Conservation (phyloP, 1,284 basidiomycete species). For the Melampsora abietis-canadensis region DNA sequence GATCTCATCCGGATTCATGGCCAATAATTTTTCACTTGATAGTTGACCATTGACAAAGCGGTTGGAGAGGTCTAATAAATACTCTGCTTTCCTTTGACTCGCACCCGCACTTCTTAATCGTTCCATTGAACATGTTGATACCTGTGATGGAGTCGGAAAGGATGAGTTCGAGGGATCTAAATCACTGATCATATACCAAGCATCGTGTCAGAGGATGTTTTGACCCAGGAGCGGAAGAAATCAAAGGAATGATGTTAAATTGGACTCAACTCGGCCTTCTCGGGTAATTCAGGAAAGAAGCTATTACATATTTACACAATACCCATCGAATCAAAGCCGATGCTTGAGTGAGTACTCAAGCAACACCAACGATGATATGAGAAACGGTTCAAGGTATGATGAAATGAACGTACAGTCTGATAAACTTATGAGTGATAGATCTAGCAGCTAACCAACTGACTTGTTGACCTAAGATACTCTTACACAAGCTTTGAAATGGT, state of each 20-base stretch:
- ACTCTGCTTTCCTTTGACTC: slow-evolving; percentile 77
- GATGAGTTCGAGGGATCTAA: slow-evolving; percentile 49
- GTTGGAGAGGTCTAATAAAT: slow-evolving; percentile 71
- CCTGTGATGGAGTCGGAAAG: slow-evolving; percentile 70
- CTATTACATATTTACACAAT: slow-evolving; percentile 42
- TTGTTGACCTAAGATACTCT: slow-evolving; percentile 67
- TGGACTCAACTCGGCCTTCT: slow-evolving; percentile 24
- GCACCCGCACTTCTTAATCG: slow-evolving; percentile 69
- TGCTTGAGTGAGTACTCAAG: too few relatives aligned
- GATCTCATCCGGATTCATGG: slow-evolving; percentile 66
- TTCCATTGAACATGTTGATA: slow-evolving; percentile 62
- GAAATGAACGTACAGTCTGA: slow-evolving; percentile 56
- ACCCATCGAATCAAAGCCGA: background rate
- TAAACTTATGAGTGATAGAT: slow-evolving; percentile 78
- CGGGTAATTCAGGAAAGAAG: slow-evolving; percentile 46
- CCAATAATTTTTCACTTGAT: slow-evolving; percentile 66
- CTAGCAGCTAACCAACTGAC: slow-evolving; percentile 86
- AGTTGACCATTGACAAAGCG: slow-evolving; percentile 74
- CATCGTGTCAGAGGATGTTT: background rate
- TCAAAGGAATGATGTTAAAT: background rate
- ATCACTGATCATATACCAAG: background rate
- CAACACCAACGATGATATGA: background rate
- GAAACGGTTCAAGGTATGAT: background rate
- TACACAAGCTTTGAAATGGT: slow-evolving; percentile 57
- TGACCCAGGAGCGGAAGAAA: background rate